Evolutionary conservation across 2,329 filamentous ascomycete genomes (phyloP), one percentile per base, ranked within the genome.

Genomic region (Xylaria sp.): DNA sequence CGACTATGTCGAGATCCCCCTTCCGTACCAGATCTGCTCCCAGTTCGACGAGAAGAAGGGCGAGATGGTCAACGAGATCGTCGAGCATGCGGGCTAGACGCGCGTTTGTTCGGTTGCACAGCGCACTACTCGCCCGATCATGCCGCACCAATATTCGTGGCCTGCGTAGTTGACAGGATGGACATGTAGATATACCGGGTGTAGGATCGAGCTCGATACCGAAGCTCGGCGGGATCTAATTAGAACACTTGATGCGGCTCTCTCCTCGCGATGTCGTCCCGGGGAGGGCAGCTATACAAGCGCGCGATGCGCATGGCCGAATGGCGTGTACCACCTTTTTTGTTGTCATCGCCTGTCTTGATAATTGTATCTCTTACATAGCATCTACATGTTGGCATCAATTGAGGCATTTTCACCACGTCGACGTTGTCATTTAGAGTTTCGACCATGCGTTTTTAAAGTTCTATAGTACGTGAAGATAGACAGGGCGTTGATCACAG

Each of bases 11-110:
- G 95, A 99, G 78, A 85, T 91, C 54, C 89, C 95, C 0, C 77
- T 98, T 62, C 95, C 95, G 0, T 92, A 93, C 72, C 95, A 99
- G 81, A 90, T 97, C 72, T 88, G 92, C 76, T 86, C 92, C 73
- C 82, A 91, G 83, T 84, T 83, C 86, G 80, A 91, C 60, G 74
- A 89, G 76, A 81, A 74, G 52, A 85, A 92, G 77, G 90, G 91
- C 21, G 87, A 90, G 67, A 74, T 98, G 65, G 85, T 94, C 27
- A 97, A 88, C 73, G 94, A 98, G 83, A 98, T 99, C 76, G 95
- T 99, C 17, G 93, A 95, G 72, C 94, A 98, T 79, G 87, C 91
- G 66, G 93, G 94, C 58, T 97, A 83, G 73, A 31, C 11, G 21
- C 5, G 11, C 8, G 25, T 8, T 7, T 11, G 3, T 15, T 13